Percentiles rank a stretch among this genome's conserved stretches.
Evolutionary conservation across 139 green algal genomes (phyloP).

Genomic region (Micractinium sp.): DNA sequence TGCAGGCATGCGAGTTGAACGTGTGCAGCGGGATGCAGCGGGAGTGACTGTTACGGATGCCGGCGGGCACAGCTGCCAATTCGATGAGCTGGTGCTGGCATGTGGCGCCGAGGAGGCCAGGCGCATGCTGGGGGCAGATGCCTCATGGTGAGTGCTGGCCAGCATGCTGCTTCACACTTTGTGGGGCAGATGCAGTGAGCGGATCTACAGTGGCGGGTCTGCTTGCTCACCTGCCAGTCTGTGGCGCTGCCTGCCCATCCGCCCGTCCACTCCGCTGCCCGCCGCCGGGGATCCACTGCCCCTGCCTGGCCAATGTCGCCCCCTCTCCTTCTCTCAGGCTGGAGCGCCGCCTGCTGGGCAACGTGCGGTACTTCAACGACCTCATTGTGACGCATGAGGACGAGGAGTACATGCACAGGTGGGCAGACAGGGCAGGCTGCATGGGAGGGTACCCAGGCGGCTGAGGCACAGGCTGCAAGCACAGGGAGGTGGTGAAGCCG

Average conservation of each 20-base stretch:
- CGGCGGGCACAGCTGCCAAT: slow-evolving; percentile 8
- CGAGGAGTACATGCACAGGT: slow-evolving; percentile 68
- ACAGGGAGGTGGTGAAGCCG: not conserved
- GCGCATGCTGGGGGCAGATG: slow-evolving; percentile 40
- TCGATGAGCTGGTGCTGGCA: slow-evolving; percentile 73
- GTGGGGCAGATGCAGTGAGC: not conserved
- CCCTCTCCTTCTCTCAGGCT: slow-evolving; percentile 40
- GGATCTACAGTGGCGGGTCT: not conserved
- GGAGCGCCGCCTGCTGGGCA: slow-evolving; percentile 61
- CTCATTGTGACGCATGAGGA: slow-evolving; percentile 75
- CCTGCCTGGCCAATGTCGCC: too few species aligned
- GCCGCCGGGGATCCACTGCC: too few species aligned
- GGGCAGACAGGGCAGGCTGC: not conserved
- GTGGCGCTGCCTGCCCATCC: not conserved
- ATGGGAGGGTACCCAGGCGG: too few species aligned
- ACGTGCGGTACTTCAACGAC: slow-evolving; percentile 75
- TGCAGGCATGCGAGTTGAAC: slow-evolving; percentile 9
- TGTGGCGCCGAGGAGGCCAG: slow-evolving; percentile 68
- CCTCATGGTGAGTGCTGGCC: slow-evolving; percentile 35
- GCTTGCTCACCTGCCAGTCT: not conserved
- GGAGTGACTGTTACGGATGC: not conserved
- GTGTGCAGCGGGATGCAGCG: slow-evolving; percentile 1
- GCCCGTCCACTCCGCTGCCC: not conserved
- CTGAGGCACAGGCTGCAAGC: not conserved
- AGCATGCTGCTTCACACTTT: not conserved